Evolutionary conservation across 2,329 filamentous ascomycete species (phyloP).

Genomic region (Leptographium lundbergii): DNA sequence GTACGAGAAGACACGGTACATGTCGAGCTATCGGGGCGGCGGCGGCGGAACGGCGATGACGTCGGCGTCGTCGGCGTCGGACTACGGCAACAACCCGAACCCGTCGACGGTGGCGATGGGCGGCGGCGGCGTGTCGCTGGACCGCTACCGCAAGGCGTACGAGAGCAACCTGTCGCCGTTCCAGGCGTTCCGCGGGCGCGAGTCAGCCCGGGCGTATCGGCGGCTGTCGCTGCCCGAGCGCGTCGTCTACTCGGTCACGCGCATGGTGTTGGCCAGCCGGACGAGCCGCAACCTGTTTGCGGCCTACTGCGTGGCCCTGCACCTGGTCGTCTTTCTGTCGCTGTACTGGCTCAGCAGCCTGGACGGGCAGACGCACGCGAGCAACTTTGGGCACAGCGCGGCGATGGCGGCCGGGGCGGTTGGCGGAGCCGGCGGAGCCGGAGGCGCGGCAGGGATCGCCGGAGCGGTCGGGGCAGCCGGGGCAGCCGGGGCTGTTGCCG

Average conservation of each 20-base stretch:
- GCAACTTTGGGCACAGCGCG: slow-evolving; percentile 37
- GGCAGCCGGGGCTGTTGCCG: slow-evolving; percentile 11
- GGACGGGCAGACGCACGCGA: slow-evolving; percentile 50
- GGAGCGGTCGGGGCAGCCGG: slow-evolving; percentile 16
- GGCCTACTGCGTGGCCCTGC: slow-evolving; percentile 76
- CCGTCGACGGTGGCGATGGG: slow-evolving; percentile 55
- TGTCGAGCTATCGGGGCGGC: slow-evolving; percentile 79
- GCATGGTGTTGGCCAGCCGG: slow-evolving; percentile 80
- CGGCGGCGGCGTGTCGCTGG: slow-evolving; percentile 46
- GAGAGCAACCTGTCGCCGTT: slow-evolving; percentile 94
- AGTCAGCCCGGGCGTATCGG: slow-evolving; percentile 80
- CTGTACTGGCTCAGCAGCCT: slow-evolving; percentile 70
- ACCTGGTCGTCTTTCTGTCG: slow-evolving; percentile 75
- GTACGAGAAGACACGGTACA: slow-evolving; percentile 95
- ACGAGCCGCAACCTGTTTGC: slow-evolving; percentile 91
- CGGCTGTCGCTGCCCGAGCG: slow-evolving; percentile 88
- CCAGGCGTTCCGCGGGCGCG: slow-evolving; percentile 86
- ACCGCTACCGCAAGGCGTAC: slow-evolving; percentile 84
- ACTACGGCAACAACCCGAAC: slow-evolving; percentile 56
- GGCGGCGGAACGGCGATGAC: slow-evolving; percentile 14
- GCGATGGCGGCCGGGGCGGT: slow-evolving; percentile 27
- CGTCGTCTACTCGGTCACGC: slow-evolving; percentile 78
- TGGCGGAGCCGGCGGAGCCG: slow-evolving; percentile 17
- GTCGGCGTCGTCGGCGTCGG: slow-evolving; percentile 53
- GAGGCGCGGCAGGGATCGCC: slow-evolving; percentile 18